Evolutionary conservation across 2,329 filamentous ascomycete species (phyloP).

Genomic region (Sclerotinia subarctica): DNA sequence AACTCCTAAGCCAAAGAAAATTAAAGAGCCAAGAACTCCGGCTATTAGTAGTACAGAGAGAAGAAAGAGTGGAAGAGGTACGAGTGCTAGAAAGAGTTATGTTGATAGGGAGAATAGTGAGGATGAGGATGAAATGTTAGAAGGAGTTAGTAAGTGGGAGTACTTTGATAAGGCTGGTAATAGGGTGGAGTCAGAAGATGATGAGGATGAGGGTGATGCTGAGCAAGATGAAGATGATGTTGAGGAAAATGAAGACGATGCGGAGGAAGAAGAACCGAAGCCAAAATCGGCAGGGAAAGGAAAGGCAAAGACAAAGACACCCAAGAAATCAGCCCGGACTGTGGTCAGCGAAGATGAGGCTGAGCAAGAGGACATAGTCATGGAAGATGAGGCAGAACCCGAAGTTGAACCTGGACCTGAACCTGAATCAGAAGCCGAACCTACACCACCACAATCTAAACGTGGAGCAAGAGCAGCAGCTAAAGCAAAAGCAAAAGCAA

Average conservation of each 20-base stretch:
- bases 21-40: slow-evolving; percentile 24
- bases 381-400: slow-evolving; percentile 3
- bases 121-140: slow-evolving; percentile 42
- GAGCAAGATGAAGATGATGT: slow-evolving; percentile 18
- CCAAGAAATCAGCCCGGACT: slow-evolving; percentile 8
- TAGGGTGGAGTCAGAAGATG: slow-evolving; percentile 37
- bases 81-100: slow-evolving; percentile 40
- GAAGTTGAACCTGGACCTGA: no score
- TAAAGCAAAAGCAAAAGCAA: slow-evolving; percentile 4
- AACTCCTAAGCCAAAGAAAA: slow-evolving; percentile 36
- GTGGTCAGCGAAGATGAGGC: slow-evolving; percentile 6
- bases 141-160: slow-evolving; percentile 38
- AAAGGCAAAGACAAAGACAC: neutral
- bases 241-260: slow-evolving; percentile 24
- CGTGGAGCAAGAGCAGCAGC: neutral
- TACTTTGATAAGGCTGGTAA: slow-evolving; percentile 43
- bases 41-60: slow-evolving; percentile 33
- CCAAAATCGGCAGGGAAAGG: slow-evolving; percentile 1
- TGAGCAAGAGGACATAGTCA: slow-evolving; percentile 10
- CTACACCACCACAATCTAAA: neutral
- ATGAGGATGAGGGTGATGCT: slow-evolving; percentile 9
- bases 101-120: slow-evolving; percentile 43
- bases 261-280: slow-evolving; percentile 21
- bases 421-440: neutral
- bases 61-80: slow-evolving; percentile 41